Base-by-base conservation (phyloP, 108 stramenopile genomes). In the Conticribra weissflogii region DNA sequence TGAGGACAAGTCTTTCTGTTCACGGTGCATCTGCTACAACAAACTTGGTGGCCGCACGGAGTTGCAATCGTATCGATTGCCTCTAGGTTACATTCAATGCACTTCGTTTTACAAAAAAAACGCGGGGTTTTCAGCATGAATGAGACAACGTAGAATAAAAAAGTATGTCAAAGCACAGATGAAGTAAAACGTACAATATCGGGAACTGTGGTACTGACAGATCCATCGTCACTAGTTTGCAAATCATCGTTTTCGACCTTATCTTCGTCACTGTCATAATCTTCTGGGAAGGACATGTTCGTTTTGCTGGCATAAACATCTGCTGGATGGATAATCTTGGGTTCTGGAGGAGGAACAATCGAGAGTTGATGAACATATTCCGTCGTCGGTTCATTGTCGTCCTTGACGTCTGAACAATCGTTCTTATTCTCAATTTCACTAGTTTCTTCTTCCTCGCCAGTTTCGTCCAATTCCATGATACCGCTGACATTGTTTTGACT, bases 11-110 rank as follows among this genome's bases (percentile, higher is more conserved):
- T 45, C 9, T 51, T 48, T 3, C 86, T 46, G 9, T 86, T 68
- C 23, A 58, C 64, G 60, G 83, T 71, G 74, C 90, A 91, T 19
- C 50, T 59, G 34, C 86, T 29, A 53, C 93, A 94, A 47, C 87
- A 87, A 5, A 87, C 59, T 74, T 91, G 89, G 73, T 94, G 93
- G 0, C 90, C 90, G 68, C 90, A 94, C 17, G 93, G 93, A 55
- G 82, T 88, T 12, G 87, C 85, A 7, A 91, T 87, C 54, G 88
- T 88, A 62, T 91, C 85, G 56, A 94, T 86, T 1, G 56, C 27
- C 33, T 74, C 68, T 27, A 86, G 81, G 22, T 54, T 78, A 61
- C 93, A 94, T 25, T 91, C 57, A 21, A 89, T 87, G 81, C 90
- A 91, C 78, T 81, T 41, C 36, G 12, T 41, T 59, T 31, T 17